Percentiles rank a stretch among this genome's conserved stretches.
phyloP scores from a whole-genome alignment of 495 filamentous ascomycete genomes.

The Penicillium simplicissimum region DNA sequence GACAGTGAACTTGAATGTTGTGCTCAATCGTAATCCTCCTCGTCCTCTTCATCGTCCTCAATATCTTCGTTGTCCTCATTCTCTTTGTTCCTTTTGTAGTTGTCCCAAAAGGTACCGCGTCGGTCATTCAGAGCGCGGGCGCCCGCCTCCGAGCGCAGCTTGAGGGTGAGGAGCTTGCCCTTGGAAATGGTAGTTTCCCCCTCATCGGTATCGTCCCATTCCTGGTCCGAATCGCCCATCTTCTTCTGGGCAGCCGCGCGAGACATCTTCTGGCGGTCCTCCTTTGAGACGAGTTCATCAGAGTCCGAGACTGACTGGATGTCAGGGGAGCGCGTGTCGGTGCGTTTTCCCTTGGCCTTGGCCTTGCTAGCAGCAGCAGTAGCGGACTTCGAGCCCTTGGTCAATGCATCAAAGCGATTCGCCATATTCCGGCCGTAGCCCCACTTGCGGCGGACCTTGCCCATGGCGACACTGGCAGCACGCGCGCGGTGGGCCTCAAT shows the following conservation, averaged over 20 bases:
- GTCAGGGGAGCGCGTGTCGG: background rate
- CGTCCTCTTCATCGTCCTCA: background rate
- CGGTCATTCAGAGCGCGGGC: background rate
- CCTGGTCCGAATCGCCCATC: background rate
- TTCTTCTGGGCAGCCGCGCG: background rate
- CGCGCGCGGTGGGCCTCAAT: background rate
- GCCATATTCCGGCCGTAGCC: background rate
- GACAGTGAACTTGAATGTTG: background rate
- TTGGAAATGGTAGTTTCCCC: no score
- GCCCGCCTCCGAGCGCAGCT: background rate
- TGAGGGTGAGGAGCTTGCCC: no score
- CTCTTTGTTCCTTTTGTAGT: background rate
- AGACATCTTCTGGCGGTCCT: background rate
- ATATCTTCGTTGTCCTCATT: background rate
- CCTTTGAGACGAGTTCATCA: background rate
- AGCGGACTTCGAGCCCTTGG: background rate
- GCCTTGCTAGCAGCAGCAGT: background rate
- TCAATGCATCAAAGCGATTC: background rate
- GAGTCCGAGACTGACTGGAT: background rate
- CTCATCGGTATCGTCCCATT: background rate
- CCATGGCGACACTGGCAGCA: background rate
- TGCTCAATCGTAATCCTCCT: background rate
- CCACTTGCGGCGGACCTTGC: background rate
- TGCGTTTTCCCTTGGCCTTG: background rate
- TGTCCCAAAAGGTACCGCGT: background rate